phyloP scores from a whole-genome alignment of 2,329 filamentous ascomycete genomes.

The Colletotrichum tabaci region DNA sequence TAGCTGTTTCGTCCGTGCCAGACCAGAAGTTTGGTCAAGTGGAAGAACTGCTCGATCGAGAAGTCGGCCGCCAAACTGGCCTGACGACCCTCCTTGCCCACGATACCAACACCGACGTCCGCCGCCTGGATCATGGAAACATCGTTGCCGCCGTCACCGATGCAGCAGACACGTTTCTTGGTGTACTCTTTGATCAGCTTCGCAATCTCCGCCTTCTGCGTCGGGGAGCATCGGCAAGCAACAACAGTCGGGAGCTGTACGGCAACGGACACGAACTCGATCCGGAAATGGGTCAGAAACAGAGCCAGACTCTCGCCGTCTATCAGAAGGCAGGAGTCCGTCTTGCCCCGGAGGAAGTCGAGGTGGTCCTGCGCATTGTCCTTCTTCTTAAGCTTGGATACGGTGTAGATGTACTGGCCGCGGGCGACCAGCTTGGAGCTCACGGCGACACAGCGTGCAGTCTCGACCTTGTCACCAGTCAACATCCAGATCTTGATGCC shows the following conservation, averaged over 20 bases:
- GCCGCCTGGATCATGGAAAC: constrained; percentile 99
- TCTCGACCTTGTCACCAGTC: constrained; percentile 98
- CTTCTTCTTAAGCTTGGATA: constrained; percentile 87
- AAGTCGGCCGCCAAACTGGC: constrained; percentile 97
- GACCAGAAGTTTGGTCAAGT: constrained; percentile 95
- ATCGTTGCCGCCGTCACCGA: constrained; percentile 98
- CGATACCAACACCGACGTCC: constrained; percentile 97
- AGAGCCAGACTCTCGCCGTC: constrained; percentile 92
- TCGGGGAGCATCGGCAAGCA: constrained; percentile 95
- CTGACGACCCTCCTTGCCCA: constrained; percentile 97
- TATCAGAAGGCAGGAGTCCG: constrained; percentile 89
- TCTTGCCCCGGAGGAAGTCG: constrained; percentile 89
- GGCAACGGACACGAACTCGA: constrained; percentile 89
- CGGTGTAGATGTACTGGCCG: constrained; percentile 96
- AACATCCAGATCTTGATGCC: constrained; percentile 99
- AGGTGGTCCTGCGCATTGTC: constrained; percentile 89
- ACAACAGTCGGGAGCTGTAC: constrained; percentile 93
- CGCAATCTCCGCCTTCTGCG: constrained; percentile 95
- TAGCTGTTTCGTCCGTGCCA: constrained; percentile 99
- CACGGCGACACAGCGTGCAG: constrained; percentile 94
- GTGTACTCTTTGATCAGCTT: constrained; percentile 91
- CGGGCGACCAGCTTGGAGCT: constrained; percentile 94
- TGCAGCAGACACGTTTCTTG: constrained; percentile 96
- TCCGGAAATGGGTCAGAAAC: constrained; percentile 85
- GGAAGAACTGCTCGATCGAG: constrained; percentile 94